Percentiles rank a stretch among this genome's conserved stretches.
phyloP scores from a whole-genome alignment of 345 rosid genomes.

The Theobroma cacao region DNA sequence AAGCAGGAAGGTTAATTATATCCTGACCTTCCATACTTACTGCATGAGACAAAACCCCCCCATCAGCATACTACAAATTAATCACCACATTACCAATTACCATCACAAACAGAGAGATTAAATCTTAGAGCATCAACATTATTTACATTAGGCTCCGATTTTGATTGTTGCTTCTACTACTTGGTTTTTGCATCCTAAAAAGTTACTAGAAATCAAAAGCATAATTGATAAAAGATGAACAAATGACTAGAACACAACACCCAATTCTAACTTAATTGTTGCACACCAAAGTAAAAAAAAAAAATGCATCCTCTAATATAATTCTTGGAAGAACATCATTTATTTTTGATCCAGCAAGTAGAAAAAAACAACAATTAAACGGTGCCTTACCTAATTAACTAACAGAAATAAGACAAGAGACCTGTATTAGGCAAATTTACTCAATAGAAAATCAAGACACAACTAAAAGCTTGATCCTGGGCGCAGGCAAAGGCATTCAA shows the following conservation, averaged over 20 bases:
- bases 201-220: not conserved
- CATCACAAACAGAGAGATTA: not conserved
- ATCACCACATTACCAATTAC: not conserved
- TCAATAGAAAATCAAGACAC: not conserved
- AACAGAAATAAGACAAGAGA: not conserved
- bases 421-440: not conserved
- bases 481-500: not conserved
- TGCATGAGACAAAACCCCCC: not conserved
- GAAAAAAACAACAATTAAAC: not conserved
- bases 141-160: not conserved
- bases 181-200: not conserved
- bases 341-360: not conserved
- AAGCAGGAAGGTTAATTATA: constrained; percentile 29
- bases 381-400: too few species aligned
- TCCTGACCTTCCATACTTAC: constrained; percentile 52
- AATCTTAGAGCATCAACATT: not conserved
- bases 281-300: not conserved
- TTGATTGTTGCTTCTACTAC: not conserved
- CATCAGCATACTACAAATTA: not conserved
- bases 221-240: not conserved
- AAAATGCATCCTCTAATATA: too few species aligned
- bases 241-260: not conserved
- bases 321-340: not conserved
- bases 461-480: not conserved
- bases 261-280: not conserved